Percentiles rank a stretch among this genome's conserved stretches.
Conservation (phyloP, 768 basidiomycete species). For the Pleurotus eryngii region DNA sequence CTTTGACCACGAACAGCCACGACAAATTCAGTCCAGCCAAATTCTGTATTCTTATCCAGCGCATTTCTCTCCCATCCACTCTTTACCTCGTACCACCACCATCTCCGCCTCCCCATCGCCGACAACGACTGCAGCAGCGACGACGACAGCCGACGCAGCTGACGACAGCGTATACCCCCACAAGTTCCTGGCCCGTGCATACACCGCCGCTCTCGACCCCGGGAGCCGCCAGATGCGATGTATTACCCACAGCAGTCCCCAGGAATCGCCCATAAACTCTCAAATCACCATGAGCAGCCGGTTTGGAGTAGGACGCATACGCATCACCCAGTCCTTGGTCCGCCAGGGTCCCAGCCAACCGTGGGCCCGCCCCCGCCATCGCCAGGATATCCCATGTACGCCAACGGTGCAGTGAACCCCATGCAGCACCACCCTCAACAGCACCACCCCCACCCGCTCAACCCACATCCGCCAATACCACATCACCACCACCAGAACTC, state of each 20-base stretch:
- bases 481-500: constrained; percentile 83
- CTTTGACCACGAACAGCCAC: constrained; percentile 46
- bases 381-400: constrained; percentile 74
- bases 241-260: constrained; percentile 86
- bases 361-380: constrained; percentile 67
- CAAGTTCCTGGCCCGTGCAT: background rate
- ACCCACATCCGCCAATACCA: constrained; percentile 46
- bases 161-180: background rate
- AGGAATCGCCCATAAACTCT: constrained; percentile 72
- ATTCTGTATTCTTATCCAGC: background rate
- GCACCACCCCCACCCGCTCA: constrained; percentile 49
- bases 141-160: background rate
- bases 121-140: background rate
- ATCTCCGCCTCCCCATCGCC: background rate
- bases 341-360: constrained; percentile 48
- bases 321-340: constrained; percentile 50
- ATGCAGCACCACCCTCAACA: constrained; percentile 58
- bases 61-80: background rate
- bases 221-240: constrained; percentile 49
- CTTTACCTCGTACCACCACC: background rate
- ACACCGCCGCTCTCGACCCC: background rate
- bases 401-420: constrained; percentile 60
- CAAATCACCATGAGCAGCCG: constrained; percentile 72
- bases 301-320: constrained; percentile 67
- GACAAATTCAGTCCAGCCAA: constrained; percentile 27